Percentiles rank a stretch among this genome's conserved stretches.
These are phyloP conservation scores for Yamadazyma pseudoaaseri DNA, from an alignment of 1,139 yeast genomes.

Conservation along the genomic window DNA sequence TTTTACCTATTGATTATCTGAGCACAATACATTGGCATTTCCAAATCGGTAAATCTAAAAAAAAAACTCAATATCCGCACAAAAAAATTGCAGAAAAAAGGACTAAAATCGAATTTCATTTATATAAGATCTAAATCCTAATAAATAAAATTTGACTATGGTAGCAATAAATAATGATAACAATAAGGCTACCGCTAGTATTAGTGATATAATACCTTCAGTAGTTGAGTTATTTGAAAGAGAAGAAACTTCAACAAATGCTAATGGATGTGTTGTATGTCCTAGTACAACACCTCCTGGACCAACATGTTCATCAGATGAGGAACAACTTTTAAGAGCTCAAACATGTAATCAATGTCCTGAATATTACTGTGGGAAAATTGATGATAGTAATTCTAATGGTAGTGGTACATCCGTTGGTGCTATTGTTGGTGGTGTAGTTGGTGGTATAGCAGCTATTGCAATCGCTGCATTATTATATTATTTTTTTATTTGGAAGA, in stretches of 20 bases:
- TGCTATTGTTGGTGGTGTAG: constrained; percentile 65
- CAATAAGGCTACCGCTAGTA: too few relatives aligned
- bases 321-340: constrained; percentile 50
- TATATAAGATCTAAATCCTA: too few relatives aligned
- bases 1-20: too few relatives aligned
- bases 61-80: background rate
- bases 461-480: constrained; percentile 33
- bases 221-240: constrained; percentile 4
- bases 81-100: too few relatives aligned
- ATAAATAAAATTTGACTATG: too few relatives aligned
- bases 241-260: constrained; percentile 10
- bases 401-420: constrained; percentile 35
- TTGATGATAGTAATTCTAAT: constrained; percentile 10
- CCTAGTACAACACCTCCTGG: constrained; percentile 38
- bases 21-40: background rate
- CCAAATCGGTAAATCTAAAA: background rate
- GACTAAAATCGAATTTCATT: too few relatives aligned
- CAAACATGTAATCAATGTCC: constrained; percentile 62
- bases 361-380: constrained; percentile 45
- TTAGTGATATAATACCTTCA: too few relatives aligned
- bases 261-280: constrained; percentile 51
- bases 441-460: constrained; percentile 47
- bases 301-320: constrained; percentile 53
- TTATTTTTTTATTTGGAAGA: constrained; percentile 31
- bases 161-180: too few relatives aligned